Evolutionary conservation across 1,284 basidiomycete species (phyloP), one percentile per base, ranked within the genome.

Genomic region (Malassezia dermatis): DNA sequence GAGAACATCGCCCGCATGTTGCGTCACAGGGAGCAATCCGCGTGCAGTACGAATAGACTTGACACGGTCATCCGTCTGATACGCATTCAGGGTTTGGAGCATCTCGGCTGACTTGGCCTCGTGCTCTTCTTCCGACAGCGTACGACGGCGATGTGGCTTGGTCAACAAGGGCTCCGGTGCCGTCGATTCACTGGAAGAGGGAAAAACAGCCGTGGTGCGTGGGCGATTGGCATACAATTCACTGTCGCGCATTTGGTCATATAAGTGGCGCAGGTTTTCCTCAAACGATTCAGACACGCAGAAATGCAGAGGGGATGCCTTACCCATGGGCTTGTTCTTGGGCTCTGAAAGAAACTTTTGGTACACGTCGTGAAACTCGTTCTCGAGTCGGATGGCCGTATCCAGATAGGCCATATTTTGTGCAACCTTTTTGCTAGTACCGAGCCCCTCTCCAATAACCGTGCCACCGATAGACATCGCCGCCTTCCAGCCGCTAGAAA

Each of bases 361-460:
- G 89, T 90, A 96, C 19, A 95, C 79, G 2, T 79, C 79, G 0
- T 81, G 79, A 74, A 95, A 90, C 68, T 86, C 89, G 56, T 79
- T 80, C 67, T 90, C 87, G 60, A 96, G 80, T 75, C 93, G 91
- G 46, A 83, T 80, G 0, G 85, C 83, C 50, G 90, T 88, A 70
- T 95, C 90, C 56, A 95, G 81, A 73, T 87, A 93, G 71, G 86
- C 88, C 58, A 81, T 80, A 21, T 82, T 78, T 64, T 83, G 80
- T 0, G 91, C 85, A 7, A 73, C 74, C 76, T 93, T 94, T 78
- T 95, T 95, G 67, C 66, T 82, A 8, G 73, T 21, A 8, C 81
- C 86, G 11, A 79, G 75, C 8, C 86, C 89, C 64, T 88, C 79
- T 8, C 89, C 91, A 53, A 96, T 86, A 48, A 82, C 80, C 35